A percentile compares a stretch with the other conserved stretches of the same genome.
Evolutionary conservation across 257 asterid species (phyloP).

Genomic region (Solanum pennellii): DNA sequence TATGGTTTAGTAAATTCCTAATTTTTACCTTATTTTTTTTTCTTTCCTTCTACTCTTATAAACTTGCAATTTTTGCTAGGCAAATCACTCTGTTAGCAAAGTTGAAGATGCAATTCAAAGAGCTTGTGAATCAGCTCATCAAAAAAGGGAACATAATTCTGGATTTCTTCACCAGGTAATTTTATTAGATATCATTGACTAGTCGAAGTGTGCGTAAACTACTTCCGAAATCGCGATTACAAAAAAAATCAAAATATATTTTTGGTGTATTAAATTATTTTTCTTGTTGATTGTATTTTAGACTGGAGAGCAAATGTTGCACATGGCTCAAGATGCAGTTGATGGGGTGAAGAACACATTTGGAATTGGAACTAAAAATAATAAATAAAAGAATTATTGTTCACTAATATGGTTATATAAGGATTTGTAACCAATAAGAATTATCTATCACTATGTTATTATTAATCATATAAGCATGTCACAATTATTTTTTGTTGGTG

Average conservation of each 20-base stretch:
- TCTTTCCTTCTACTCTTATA: background rate
- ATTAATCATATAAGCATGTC: background rate
- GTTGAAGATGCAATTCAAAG: slow-evolving; percentile 24
- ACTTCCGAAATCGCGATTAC: too few species aligned
- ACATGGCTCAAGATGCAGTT: slow-evolving; percentile 60
- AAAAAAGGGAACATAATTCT: slow-evolving; percentile 21
- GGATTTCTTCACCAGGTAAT: slow-evolving; percentile 19
- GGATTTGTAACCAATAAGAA: background rate
- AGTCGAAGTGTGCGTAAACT: background rate
- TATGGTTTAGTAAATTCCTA: background rate
- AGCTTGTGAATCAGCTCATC: slow-evolving; percentile 38
- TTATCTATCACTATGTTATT: background rate
- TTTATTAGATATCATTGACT: background rate
- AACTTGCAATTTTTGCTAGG: slow-evolving; percentile 10
- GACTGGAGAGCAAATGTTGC: slow-evolving; percentile 48
- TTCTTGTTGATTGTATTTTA: background rate
- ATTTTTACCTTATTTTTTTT: background rate
- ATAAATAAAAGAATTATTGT: slow-evolving; percentile 18
- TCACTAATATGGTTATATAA: background rate
- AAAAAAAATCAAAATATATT: too few species aligned
- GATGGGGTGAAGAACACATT: slow-evolving; percentile 70
- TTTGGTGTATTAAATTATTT: background rate
- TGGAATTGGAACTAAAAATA: slow-evolving; percentile 45
- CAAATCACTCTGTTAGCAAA: slow-evolving; percentile 33
- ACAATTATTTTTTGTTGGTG: background rate